phyloP scores from a whole-genome alignment of 176 grass and related monocot genomes.

The Poa annua region DNA sequence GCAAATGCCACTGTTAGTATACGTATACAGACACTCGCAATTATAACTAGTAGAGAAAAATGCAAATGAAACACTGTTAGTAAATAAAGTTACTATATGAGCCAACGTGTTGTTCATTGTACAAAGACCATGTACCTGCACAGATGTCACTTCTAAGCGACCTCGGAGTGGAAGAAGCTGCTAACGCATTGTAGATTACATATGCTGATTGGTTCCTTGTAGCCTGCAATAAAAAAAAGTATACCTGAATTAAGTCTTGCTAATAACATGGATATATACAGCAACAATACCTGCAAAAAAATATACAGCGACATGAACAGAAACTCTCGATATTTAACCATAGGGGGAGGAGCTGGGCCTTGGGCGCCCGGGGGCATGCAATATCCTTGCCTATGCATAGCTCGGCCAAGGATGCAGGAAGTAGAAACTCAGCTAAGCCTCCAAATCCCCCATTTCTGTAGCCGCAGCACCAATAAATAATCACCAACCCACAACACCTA shows the following conservation, averaged over 20 bases:
- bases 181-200: conserved; percentile 44
- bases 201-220: conserved; percentile 30
- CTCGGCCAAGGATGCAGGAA: background rate
- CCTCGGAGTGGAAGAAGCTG: conserved; percentile 32
- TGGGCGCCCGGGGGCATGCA: background rate
- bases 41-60: conserved; percentile 5
- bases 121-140: conserved; percentile 33
- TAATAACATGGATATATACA: conserved; percentile 9
- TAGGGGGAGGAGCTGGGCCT: background rate
- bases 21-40: background rate
- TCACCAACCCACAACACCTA: background rate
- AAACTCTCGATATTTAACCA: background rate
- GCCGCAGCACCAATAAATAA: background rate
- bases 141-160: conserved; percentile 30
- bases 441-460: background rate
- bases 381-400: background rate
- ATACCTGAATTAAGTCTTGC: conserved; percentile 8
- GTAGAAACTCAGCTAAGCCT: conserved; percentile 1
- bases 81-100: background rate
- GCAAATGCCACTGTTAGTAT: background rate
- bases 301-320: conserved; percentile 5
- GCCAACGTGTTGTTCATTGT: background rate
- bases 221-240: conserved; percentile 36
- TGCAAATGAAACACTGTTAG: conserved; percentile 6
- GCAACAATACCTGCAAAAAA: background rate